A percentile compares a stretch with the other conserved stretches of the same genome.
Conservation (phyloP, 108 stramenopile genomes). For the Aurantiochytrium sp. region DNA sequence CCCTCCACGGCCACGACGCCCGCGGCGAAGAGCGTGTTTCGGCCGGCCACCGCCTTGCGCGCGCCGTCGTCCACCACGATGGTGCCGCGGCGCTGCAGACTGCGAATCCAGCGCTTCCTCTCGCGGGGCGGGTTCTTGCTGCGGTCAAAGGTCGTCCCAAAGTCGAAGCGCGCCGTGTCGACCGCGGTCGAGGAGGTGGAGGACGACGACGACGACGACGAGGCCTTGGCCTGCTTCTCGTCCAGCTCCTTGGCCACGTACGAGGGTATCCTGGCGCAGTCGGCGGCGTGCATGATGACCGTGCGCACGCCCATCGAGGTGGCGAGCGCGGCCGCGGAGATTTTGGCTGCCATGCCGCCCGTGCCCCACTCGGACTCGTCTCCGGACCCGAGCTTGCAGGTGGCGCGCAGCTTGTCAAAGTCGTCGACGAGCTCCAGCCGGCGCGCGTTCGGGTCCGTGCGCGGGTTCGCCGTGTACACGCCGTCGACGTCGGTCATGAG, state of each 20-base stretch:
- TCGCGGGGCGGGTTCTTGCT: background rate
- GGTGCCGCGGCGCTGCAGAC: background rate
- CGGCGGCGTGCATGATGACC: conserved; percentile 16
- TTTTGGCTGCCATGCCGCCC: conserved; percentile 23
- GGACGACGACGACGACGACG: no score
- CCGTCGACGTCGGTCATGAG: conserved; percentile 32
- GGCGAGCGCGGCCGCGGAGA: conserved; percentile 13
- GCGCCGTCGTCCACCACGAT: background rate
- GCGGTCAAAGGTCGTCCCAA: conserved; percentile 13
- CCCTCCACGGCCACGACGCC: background rate
- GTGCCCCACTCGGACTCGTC: conserved; percentile 31
- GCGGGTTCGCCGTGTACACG: conserved; percentile 20
- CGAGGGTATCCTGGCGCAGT: background rate
- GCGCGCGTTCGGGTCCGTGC: background rate
- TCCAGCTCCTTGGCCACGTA: background rate
- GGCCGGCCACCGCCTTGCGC: background rate
- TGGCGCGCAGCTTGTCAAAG: background rate
- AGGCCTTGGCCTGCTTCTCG: no score
- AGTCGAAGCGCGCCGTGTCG: background rate
- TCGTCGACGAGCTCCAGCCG: background rate
- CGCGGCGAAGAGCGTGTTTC: conserved; percentile 13
- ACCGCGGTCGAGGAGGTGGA: no score
- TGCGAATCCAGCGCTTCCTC: conserved; percentile 20
- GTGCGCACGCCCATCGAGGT: background rate
- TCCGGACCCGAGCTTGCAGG: background rate